Conservation (phyloP, 2,329 filamentous ascomycete genomes). For the Venturia oleaginea region DNA sequence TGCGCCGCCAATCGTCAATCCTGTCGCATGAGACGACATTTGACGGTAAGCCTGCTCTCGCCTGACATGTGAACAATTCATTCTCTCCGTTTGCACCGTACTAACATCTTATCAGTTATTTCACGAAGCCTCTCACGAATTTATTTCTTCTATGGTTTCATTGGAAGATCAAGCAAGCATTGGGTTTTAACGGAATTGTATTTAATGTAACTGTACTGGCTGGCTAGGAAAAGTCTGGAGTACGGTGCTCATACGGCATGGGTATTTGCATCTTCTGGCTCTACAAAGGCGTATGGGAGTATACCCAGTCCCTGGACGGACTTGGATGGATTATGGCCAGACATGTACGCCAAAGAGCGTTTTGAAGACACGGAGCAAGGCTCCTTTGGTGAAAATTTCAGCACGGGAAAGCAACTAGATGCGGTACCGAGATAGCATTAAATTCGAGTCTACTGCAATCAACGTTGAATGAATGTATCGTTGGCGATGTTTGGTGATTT, state of each 20-base stretch:
- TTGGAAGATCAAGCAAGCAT: not conserved
- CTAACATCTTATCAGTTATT: not conserved
- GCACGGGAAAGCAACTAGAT: not conserved
- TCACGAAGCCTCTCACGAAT: not conserved
- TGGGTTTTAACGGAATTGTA: not conserved
- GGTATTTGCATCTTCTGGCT: not conserved
- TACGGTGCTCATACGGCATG: not conserved
- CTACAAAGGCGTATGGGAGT: not conserved
- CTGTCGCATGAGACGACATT: not conserved
- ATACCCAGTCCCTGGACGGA: not conserved
- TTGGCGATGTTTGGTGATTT: too few relatives aligned
- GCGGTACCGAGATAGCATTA: not conserved
- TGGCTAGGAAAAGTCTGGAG: not conserved
- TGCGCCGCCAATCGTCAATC: conserved; percentile 21
- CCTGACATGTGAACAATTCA: too few relatives aligned
- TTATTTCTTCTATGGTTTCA: not conserved
- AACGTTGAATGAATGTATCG: not conserved
- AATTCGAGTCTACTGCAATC: not conserved
- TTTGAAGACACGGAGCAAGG: not conserved
- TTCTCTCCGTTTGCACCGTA: too few relatives aligned
- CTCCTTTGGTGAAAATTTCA: not conserved
- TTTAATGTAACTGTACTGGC: not conserved
- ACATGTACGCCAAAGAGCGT: not conserved
- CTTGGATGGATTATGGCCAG: not conserved
- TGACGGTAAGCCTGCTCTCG: not conserved